Base-by-base conservation (phyloP, 768 basidiomycete genomes). In the Tylopilus vinaceipallidus region DNA sequence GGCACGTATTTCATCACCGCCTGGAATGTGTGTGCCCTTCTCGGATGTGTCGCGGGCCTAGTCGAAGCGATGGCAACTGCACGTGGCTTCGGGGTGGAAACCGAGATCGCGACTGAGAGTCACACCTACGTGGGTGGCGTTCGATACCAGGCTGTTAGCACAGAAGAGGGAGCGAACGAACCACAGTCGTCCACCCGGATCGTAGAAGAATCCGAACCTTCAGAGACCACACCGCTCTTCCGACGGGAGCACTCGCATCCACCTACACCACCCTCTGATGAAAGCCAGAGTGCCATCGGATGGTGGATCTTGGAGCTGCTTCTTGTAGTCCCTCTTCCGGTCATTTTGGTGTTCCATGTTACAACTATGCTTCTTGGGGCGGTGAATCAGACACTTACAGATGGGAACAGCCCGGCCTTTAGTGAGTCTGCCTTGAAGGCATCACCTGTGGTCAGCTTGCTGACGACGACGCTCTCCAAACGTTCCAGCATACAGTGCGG, bases 281-380 rank as follows among this genome's bases (percentile, higher is more conserved):
- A 62, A 34, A 52, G 52, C 26, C 52, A 51, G 38, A 55, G 59
- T 35, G 50, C 56, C 33, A 59, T 67, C 22, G 70, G 73, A 11
- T 76, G 75, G 71, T 88, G 87, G 85, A 75, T 83, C 35, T 52
- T 77, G 34, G 83, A 88, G 60, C 59, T 84, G 34, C 41, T 85
- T 4, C 51, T 84, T 6, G 70, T 77, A 1, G 73, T 86, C 3
- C 78, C 81, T 4, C 41, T 80, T 1, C 79, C 82, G 0, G 71
- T 78, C 2, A 71, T 83, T 12, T 59, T 88, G 34, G 49, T 82
- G 11, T 71, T 71, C 41, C 79, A 88, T 57, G 68, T 83, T 24
- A 64, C 67, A 1, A 55, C 81, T 22, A 53, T 83, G 27, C 17
- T 81, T 14, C 38, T 86, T 4, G 70, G 65, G 20, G 72, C 79